Evolutionary conservation across 345 rosid genomes (phyloP), one percentile per base, ranked within the genome.

Genomic region (Aquilaria sinensis): DNA sequence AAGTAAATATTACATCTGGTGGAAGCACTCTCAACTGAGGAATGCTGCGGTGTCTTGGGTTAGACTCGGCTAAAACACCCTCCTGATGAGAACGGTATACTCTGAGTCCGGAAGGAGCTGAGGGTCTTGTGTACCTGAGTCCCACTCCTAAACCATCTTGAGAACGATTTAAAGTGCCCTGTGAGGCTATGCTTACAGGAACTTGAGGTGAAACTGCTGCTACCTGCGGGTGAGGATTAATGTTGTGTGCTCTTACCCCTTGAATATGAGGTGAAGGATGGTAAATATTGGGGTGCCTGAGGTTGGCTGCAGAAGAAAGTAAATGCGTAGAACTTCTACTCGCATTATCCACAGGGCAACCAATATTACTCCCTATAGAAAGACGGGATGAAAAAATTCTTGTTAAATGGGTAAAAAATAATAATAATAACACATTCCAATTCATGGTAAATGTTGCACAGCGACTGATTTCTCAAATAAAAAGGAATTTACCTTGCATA

Each of bases 11-110:
- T 85, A 85, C 98, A 81, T 89, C 84, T 2, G 77, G 63, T 2
- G 87, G 81, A 14, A 77, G 64, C 64, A 70, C 78, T 87, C 92
- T 81, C 63, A 82, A 59, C 65, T 70, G 80, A 66, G 92, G 89
- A 53, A 73, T 61, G 59, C 66, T 80, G 68, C 54, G 84, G 63
- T 70, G 87, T 60, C 90, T 83, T 59, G 43, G 53, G 56, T 72
- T 62, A 52, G 77, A 64, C 72, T 66, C 85, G 34, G 81, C 75
- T 31, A 32, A 49, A 23, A 63, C 61, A 53, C 78, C 75, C 23
- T 74, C 80, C 52, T 62, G 56, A 43, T 71, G 64, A 73, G 81
- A 79, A 53, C 72, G 77, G 72, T 78, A 76, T 59, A 76, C 77
- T 78, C 87, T 74, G 32, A 78, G 57, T 57, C 81, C 84, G 51